These are phyloP conservation scores for Petrea volubilis DNA, from an alignment of 257 asterid species.

Conservation along the genomic window DNA sequence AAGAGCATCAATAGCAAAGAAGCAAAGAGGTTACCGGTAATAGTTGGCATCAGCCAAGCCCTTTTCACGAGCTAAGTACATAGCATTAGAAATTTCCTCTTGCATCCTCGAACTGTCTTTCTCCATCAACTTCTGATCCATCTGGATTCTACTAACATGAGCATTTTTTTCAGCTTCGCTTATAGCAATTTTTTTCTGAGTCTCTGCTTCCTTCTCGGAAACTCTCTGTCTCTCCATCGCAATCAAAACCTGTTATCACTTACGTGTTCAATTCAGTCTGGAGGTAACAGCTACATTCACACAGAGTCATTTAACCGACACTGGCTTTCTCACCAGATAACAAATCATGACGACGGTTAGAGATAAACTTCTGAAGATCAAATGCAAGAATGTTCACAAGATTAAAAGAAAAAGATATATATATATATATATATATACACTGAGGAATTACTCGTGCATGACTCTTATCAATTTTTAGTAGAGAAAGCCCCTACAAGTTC, in stretches of 20 bases:
- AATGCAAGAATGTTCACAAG: background rate
- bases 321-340: constrained; percentile 1
- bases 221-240: constrained; percentile 92
- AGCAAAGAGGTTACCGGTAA: constrained; percentile 58
- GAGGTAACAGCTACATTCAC: background rate
- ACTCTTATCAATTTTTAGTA: background rate
- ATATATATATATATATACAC: background rate
- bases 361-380: background rate
- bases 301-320: background rate
- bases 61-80: constrained; percentile 91
- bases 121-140: constrained; percentile 94
- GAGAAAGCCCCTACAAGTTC: constrained; percentile 4
- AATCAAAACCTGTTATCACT: constrained; percentile 70
- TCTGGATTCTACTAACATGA: constrained; percentile 89
- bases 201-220: constrained; percentile 98
- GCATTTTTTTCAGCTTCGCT: constrained; percentile 95
- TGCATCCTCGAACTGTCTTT: constrained; percentile 87
- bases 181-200: constrained; percentile 84
- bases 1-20: constrained; percentile 4
- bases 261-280: background rate
- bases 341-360: background rate
- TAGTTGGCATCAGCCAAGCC: constrained; percentile 94
- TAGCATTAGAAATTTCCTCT: constrained; percentile 88
- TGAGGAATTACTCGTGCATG: constrained; percentile 6
- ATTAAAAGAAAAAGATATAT: too few species aligned